Evolutionary conservation across 2,329 filamentous ascomycete species (phyloP), one percentile per base, ranked within the genome.

Genomic region (Venturia asperata): DNA sequence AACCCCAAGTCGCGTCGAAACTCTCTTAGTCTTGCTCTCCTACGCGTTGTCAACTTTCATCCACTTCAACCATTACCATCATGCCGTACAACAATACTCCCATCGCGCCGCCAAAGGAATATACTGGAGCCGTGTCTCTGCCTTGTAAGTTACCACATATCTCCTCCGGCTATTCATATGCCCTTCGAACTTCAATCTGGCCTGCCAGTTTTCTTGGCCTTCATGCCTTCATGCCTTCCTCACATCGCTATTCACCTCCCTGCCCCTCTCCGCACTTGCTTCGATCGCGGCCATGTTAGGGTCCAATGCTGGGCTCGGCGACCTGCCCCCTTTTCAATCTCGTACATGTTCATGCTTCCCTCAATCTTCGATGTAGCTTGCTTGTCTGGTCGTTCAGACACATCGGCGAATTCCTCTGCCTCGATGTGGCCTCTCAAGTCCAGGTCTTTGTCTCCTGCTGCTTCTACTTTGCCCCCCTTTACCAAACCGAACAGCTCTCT

Each of bases 1-100:
- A 61, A 61, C 34, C 56, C 39, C 56, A 21, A 56, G 39, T 17
- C 63, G 63, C 52, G 63, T 60, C 27, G 9, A 30, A 56, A 60
- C 37, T 30, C 34, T 21, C 17, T 43, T 24, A 39, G 30, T 4
- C 24, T 64, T 30, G n/a, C 19, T 19, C 37, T 37, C n/a, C 63
- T 43, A 60, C 63, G 64, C 27, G 64, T 43, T 43, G 21, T 58
- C 30, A 19, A 21, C n/a, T 43, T 62, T 43, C 30, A 21, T 58
- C 30, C 37, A 21, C n/a, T 43, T 62, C 39, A 41, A 41, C 52
- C 41, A 43, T 27, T n/a, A 41, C 37, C 71, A 74, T 64, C 9
- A 97, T 97, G 92, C 90, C 92, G 34, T 92, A 94, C 80, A 96
- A 96, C 78, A 93, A 90, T 69, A 87, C 87, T 3, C 88, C 90